Base-by-base conservation (phyloP, 2,329 filamentous ascomycete species). In the Phyllosticta citribraziliensis region DNA sequence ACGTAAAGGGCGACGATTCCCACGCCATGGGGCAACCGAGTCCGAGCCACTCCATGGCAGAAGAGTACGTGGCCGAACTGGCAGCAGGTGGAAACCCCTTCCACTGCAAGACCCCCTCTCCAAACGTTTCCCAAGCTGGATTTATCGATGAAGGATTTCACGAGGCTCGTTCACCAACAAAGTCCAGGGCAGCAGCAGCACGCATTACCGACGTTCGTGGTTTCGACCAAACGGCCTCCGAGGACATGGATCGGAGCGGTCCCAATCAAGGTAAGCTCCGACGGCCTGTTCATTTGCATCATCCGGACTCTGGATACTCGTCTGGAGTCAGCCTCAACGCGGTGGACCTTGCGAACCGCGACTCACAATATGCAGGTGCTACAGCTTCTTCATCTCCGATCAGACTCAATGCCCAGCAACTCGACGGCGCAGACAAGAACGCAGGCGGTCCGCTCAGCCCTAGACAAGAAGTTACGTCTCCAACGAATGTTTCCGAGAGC, bases 281-380 rank as follows among this genome's bases (percentile, higher is more conserved):
- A 24, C 27, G 60, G 51, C 60, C 60, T 12, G 22, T 55, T 22
- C 50, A 57, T 22, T 47, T 27, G 22, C 50, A 60, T 50, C 73
- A 73, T 51, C 65, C 69, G 1, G 74, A 76, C 59, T 76, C 73
- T 10, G 74, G 74, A 0, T 76, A 76, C 62, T 75, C 72, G 2
- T 75, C 73, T 56, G 68, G 68, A n/a, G 67, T 66, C n/a, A 74
- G 72, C 64, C 63, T 61, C 40, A 61, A 61, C 35, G 58, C 58
- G 27, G 55, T 57, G 40, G 22, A 52, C 33, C 33, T 40, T 40
- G 33, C 33, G 33, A 40, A 40, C 33, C 33, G 33, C 33, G 33
- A 40, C 33, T 40, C 33, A 40, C 33, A 40, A 40, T 40, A 17
- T 40, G 33, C 33, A 40, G 33, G 33, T 40, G 33, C 33, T 5